A percentile compares a stretch with the other conserved stretches of the same genome.
phyloP scores from a whole-genome alignment of 257 asterid genomes.

The Przewalskia tangutica region DNA sequence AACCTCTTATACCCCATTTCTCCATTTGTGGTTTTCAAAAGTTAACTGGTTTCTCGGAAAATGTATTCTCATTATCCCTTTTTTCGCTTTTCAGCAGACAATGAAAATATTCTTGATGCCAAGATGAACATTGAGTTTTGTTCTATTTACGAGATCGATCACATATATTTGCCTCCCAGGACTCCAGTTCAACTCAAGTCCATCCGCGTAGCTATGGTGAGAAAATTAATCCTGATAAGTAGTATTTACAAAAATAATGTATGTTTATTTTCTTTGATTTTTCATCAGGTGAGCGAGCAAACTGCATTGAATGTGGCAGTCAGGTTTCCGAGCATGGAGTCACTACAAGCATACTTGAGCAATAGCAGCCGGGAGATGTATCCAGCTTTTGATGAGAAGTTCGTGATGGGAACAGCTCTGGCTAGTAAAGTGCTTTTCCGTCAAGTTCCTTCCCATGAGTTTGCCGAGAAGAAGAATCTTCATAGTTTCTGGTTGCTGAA shows the following conservation, averaged over 20 bases:
- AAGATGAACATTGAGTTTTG: slow-evolving; percentile 33
- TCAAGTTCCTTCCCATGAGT: slow-evolving; percentile 37
- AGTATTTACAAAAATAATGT: neutral
- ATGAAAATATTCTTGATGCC: neutral
- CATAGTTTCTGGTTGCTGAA: slow-evolving; percentile 53
- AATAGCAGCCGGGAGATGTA: slow-evolving; percentile 54
- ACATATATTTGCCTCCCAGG: slow-evolving; percentile 47
- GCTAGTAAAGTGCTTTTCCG: slow-evolving; percentile 59
- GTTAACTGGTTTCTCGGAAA: neutral
- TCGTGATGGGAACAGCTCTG: slow-evolving; percentile 51
- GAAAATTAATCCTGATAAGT: neutral
- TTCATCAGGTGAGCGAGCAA: slow-evolving; percentile 68
- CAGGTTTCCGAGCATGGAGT: slow-evolving; percentile 68
- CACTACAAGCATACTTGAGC: slow-evolving; percentile 50
- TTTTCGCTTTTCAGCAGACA: neutral
- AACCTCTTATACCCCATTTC: neutral
- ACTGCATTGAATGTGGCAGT: slow-evolving; percentile 47
- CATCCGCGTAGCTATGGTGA: slow-evolving; percentile 75
- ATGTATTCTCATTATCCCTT: neutral
- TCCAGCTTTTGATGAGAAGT: slow-evolving; percentile 78
- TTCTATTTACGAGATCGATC: slow-evolving; percentile 66
- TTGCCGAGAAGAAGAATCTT: slow-evolving; percentile 39
- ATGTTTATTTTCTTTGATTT: neutral
- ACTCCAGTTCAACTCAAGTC: slow-evolving; percentile 66
- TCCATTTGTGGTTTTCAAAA: neutral